phyloP scores from a whole-genome alignment of 108 stramenopile genomes.

The Fragilariopsis cylindrus region DNA sequence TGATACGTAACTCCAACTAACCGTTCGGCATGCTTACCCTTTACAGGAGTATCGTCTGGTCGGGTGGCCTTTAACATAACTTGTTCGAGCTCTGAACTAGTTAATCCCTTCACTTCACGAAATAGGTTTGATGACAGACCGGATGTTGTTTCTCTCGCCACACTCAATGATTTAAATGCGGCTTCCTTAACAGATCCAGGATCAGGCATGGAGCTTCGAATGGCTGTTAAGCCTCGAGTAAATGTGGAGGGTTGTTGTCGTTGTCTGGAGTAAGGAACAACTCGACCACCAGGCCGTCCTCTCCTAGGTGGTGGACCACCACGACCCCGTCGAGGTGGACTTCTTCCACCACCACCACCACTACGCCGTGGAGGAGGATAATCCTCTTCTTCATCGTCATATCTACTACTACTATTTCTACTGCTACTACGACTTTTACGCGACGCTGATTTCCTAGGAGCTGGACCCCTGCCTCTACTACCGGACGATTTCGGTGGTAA shows the following conservation, averaged over 20 bases:
- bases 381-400: conserved; percentile 41
- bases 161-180: conserved; percentile 49
- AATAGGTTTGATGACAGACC: conserved; percentile 69
- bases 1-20: conserved; percentile 91
- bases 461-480: conserved; percentile 6
- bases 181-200: conserved; percentile 59
- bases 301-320: conserved; percentile 32
- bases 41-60: conserved; percentile 85
- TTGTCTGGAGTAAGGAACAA: conserved; percentile 51
- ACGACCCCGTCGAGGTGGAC: conserved; percentile 25
- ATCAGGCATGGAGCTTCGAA: conserved; percentile 77
- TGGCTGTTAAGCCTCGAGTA: conserved; percentile 64
- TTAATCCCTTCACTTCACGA: conserved; percentile 87
- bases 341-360: conserved; percentile 15
- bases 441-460: conserved; percentile 6
- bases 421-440: conserved; percentile 4
- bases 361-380: conserved; percentile 29
- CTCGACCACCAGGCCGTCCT: conserved; percentile 38
- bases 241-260: conserved; percentile 56
- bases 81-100: conserved; percentile 85
- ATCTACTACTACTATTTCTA: conserved; percentile 16
- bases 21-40: conserved; percentile 89
- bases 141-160: conserved; percentile 67
- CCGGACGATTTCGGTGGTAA: conserved; percentile 2
- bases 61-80: conserved; percentile 90